These are phyloP conservation scores for Diplocarpon mali DNA, from an alignment of 2,329 filamentous ascomycete species.

Conservation along the genomic window DNA sequence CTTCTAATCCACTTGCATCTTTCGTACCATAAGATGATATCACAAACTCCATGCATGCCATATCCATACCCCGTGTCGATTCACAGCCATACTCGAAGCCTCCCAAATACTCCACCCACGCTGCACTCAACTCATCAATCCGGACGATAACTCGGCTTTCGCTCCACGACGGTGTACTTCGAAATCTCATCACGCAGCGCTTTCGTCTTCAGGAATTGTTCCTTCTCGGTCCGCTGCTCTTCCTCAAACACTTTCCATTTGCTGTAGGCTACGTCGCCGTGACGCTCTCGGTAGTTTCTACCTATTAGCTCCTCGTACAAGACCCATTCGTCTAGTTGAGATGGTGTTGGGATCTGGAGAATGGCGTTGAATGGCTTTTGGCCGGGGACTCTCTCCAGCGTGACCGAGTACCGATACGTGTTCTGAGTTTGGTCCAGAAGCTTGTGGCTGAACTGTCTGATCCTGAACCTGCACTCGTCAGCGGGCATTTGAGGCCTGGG, in stretches of 20 bases:
- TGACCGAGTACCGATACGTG: conserved; percentile 35
- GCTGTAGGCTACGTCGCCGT: conserved; percentile 30
- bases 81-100: no score
- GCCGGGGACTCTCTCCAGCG: conserved; percentile 33
- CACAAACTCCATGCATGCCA: no score
- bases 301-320: conserved; percentile 37
- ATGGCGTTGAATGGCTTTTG: conserved; percentile 35
- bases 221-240: conserved; percentile 7
- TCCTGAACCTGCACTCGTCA: conserved; percentile 33
- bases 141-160: conserved; percentile 1
- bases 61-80: no score
- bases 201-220: conserved; percentile 7
- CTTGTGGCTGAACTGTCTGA: conserved; percentile 37
- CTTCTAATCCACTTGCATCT: no score
- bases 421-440: conserved; percentile 30
- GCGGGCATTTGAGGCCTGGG: neutral
- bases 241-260: conserved; percentile 12
- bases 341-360: conserved; percentile 37
- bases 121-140: neutral
- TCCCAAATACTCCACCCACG: no score
- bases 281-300: conserved; percentile 28
- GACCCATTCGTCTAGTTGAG: conserved; percentile 45
- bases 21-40: no score
- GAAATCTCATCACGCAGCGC: neutral
- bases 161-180: neutral